phyloP scores from a whole-genome alignment of 2,329 filamentous ascomycete species.

The Cytospora piceicola region DNA sequence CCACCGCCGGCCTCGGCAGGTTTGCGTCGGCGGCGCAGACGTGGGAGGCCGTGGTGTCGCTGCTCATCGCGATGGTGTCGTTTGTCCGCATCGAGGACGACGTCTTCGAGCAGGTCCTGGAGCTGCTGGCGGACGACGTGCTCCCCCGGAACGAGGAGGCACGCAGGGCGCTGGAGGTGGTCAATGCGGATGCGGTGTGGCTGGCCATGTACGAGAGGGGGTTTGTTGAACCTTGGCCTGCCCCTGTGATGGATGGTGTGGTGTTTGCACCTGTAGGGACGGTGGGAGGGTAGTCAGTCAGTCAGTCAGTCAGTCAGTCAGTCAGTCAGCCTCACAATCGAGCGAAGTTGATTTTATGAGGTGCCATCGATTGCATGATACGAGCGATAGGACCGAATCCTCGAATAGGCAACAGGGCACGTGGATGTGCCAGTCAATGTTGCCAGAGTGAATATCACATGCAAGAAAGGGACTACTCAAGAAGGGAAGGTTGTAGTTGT shows the following conservation, averaged over 20 bases:
- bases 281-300: neutral
- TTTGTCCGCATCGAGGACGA: constrained; percentile 68
- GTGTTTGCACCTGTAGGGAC: constrained; percentile 40
- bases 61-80: constrained; percentile 64
- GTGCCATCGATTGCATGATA: neutral
- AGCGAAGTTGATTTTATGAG: neutral
- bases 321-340: neutral
- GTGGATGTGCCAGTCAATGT: too few relatives aligned
- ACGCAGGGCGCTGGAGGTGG: constrained; percentile 59
- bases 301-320: neutral
- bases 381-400: too few relatives aligned
- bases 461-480: too few relatives aligned
- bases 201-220: constrained; percentile 59
- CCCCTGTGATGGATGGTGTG: constrained; percentile 49
- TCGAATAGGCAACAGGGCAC: too few relatives aligned
- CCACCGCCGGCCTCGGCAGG: constrained; percentile 51
- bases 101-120: constrained; percentile 72
- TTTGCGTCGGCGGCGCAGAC: constrained; percentile 66
- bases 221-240: constrained; percentile 41
- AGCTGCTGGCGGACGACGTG: constrained; percentile 59
- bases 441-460: too few relatives aligned
- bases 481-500: too few relatives aligned
- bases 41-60: constrained; percentile 64
- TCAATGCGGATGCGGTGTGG: constrained; percentile 81
- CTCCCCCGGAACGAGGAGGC: constrained; percentile 53